phyloP scores from a whole-genome alignment of 2,329 filamentous ascomycete genomes.

The Penicillium sp. region DNA sequence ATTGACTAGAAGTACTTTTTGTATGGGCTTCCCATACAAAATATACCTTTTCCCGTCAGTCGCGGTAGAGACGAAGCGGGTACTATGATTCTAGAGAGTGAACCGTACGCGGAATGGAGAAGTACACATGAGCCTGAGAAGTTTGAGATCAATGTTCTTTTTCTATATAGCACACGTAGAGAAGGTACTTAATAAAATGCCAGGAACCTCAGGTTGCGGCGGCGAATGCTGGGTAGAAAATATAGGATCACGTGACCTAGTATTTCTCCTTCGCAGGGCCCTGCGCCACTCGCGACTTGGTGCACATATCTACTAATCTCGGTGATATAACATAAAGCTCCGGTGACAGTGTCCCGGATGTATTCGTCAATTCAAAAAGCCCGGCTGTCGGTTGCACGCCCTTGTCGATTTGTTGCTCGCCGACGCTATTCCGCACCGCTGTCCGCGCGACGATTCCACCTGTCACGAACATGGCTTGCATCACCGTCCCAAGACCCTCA shows the following conservation, averaged over 20 bases:
- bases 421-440: constrained; percentile 35
- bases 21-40: background rate
- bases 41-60: background rate
- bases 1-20: background rate
- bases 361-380: constrained; percentile 41
- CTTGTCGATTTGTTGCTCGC: constrained; percentile 40
- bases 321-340: constrained; percentile 19
- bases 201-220: background rate
- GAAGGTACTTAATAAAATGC: background rate
- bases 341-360: constrained; percentile 36
- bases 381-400: constrained; percentile 36
- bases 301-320: constrained; percentile 12
- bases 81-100: background rate
- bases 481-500: constrained; percentile 32
- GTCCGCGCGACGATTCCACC: constrained; percentile 34
- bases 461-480: constrained; percentile 32
- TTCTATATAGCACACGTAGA: background rate
- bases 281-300: constrained; percentile 10
- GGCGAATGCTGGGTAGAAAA: background rate
- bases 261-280: constrained; percentile 16
- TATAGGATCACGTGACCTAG: constrained; percentile 17
- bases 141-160: background rate
- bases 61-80: background rate
- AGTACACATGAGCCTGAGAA: too few relatives aligned
- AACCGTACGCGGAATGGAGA: background rate